Evolutionary conservation across 2,329 filamentous ascomycete genomes (phyloP).

Genomic region (Iodosphaeria phyllophila): DNA sequence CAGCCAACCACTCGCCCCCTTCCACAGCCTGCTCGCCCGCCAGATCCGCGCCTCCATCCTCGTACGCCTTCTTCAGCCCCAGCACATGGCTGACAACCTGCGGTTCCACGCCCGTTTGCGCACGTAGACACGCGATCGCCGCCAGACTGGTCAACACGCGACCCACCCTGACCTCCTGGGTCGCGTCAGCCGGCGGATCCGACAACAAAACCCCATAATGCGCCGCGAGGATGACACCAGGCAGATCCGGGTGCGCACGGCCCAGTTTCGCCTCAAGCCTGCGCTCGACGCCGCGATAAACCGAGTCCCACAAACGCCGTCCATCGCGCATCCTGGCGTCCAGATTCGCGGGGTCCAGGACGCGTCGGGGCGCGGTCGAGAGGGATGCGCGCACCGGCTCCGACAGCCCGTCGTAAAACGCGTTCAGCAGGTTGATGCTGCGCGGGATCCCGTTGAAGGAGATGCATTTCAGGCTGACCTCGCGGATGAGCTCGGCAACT

Average conservation of each 20-base stretch:
- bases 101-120: conserved; percentile 67
- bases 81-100: conserved; percentile 72
- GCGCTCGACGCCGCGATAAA: conserved; percentile 56
- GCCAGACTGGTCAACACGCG: conserved; percentile 54
- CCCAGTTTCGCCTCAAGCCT: conserved; percentile 57
- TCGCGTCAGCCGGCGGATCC: conserved; percentile 33
- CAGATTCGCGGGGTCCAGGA: conserved; percentile 31
- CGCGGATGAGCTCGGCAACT: conserved; percentile 53
- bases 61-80: conserved; percentile 57
- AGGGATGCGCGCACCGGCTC: conserved; percentile 31
- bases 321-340: conserved; percentile 37
- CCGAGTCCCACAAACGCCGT: conserved; percentile 50
- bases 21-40: conserved; percentile 25
- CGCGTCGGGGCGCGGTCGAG: conserved; percentile 35
- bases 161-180: conserved; percentile 34
- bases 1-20: conserved; percentile 40
- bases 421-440: conserved; percentile 64
- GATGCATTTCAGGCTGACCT: conserved; percentile 60
- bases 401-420: conserved; percentile 47
- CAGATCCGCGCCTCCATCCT: conserved; percentile 38
- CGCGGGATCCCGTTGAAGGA: conserved; percentile 69
- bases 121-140: conserved; percentile 54
- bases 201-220: conserved; percentile 61
- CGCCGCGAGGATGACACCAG: conserved; percentile 57
- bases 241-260: conserved; percentile 62